phyloP scores from a whole-genome alignment of 768 basidiomycete genomes.

The Rubroboletus pulcherrimus region DNA sequence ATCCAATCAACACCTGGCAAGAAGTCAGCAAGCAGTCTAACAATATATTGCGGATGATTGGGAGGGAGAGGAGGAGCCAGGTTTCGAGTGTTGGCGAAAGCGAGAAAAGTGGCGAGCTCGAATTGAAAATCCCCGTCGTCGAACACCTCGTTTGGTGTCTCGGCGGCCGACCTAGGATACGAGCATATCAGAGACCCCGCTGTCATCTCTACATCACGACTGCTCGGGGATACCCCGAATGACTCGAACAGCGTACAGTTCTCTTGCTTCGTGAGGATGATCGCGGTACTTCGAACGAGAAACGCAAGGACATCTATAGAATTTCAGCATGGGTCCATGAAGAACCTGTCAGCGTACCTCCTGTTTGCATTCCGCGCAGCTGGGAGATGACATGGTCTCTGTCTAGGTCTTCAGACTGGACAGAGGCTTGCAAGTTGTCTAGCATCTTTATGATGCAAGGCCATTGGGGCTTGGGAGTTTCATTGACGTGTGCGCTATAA shows the following conservation, averaged over 20 bases:
- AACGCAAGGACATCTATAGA: conserved; percentile 34
- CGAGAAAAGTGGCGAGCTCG: conserved; percentile 20
- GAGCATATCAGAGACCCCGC: conserved; percentile 25
- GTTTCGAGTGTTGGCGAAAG: conserved; percentile 6
- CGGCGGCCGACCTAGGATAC: conserved; percentile 21
- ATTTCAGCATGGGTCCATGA: not conserved
- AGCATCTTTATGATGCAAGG: conserved; percentile 1
- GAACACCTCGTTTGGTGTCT: conserved; percentile 8
- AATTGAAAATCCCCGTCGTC: conserved; percentile 10
- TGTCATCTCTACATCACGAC: conserved; percentile 31
- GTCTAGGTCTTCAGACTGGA: not conserved
- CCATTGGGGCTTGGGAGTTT: not conserved
- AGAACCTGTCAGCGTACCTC: not conserved
- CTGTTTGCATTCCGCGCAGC: not conserved
- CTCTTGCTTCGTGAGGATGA: conserved; percentile 32
- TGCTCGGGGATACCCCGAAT: conserved; percentile 21
- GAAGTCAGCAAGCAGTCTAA: not conserved
- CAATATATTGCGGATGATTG: not conserved
- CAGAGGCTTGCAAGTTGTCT: not conserved
- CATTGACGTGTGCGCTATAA: not conserved
- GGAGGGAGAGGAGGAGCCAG: not conserved
- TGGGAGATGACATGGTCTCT: not conserved
- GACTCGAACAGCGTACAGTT: conserved; percentile 17
- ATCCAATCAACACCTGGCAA: conserved; percentile 10
- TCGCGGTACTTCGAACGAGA: conserved; percentile 43